Percentiles rank a stretch among this genome's conserved stretches.
Evolutionary conservation across 305 asterid genomes (phyloP).

Genomic region (Fraxinus latifolia): DNA sequence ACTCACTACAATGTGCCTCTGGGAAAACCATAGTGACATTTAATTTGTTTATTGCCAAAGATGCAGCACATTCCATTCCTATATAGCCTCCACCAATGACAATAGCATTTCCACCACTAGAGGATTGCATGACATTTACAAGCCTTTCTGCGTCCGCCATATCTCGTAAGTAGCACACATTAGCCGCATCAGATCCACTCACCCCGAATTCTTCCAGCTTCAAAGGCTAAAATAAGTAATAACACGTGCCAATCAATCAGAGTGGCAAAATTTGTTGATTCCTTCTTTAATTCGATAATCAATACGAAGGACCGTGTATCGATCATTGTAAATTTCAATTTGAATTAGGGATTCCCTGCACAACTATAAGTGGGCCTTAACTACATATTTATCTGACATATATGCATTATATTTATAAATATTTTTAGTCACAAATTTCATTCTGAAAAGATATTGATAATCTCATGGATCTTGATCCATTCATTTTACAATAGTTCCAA

Average conservation of each 20-base stretch:
- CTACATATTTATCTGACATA: not conserved
- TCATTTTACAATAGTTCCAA: not conserved
- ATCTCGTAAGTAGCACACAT: slow-evolving; percentile 73
- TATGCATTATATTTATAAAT: not conserved
- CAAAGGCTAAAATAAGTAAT: slow-evolving; percentile 47
- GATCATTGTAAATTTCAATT: not conserved
- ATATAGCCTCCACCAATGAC: slow-evolving; percentile 89
- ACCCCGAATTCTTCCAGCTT: slow-evolving; percentile 92
- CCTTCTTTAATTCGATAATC: not conserved
- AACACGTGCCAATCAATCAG: slow-evolving; percentile 23
- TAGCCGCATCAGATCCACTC: slow-evolving; percentile 63
- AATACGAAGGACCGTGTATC: not conserved
- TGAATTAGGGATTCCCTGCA: not conserved
- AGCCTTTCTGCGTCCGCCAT: slow-evolving; percentile 76
- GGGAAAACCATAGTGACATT: slow-evolving; percentile 86
- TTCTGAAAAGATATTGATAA: not conserved
- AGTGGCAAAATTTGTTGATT: not conserved
- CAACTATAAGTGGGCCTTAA: not conserved
- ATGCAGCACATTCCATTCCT: slow-evolving; percentile 92
- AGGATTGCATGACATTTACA: slow-evolving; percentile 54
- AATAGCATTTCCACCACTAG: slow-evolving; percentile 68
- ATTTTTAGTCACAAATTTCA: not conserved
- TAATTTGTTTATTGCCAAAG: slow-evolving; percentile 68
- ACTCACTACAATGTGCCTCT: slow-evolving; percentile 78
- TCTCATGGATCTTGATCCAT: not conserved